Conservation (phyloP, 768 basidiomycete species). For the Kockovaella imperatae region DNA sequence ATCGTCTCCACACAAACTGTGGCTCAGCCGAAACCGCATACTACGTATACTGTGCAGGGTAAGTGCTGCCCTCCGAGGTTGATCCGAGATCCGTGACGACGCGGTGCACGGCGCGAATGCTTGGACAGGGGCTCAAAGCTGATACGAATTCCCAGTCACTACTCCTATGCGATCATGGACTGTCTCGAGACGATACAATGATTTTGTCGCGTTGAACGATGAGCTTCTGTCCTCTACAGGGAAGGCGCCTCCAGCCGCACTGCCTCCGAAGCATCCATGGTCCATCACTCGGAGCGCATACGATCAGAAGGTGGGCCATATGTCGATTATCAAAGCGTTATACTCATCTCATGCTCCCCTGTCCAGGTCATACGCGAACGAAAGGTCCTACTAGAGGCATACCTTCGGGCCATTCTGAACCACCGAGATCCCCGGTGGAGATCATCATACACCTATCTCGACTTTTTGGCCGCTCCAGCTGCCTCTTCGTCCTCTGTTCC, state of each 20-base stretch:
- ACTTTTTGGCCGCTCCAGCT: constrained; percentile 75
- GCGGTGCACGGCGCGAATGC: background rate
- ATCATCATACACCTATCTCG: constrained; percentile 65
- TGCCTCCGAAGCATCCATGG: constrained; percentile 78
- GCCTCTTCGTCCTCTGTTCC: constrained; percentile 3
- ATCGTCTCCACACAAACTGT: constrained; percentile 41
- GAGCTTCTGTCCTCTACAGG: constrained; percentile 74
- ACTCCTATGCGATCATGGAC: constrained; percentile 88
- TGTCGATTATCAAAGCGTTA: background rate
- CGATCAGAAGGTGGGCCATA: constrained; percentile 49
- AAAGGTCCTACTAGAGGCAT: constrained; percentile 65
- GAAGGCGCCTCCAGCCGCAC: constrained; percentile 64
- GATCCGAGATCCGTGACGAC: background rate
- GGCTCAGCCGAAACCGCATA: constrained; percentile 34
- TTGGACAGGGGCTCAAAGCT: too few species aligned
- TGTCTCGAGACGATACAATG: constrained; percentile 89
- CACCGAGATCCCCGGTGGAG: constrained; percentile 78
- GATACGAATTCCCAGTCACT: constrained; percentile 56
- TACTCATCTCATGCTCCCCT: too few species aligned
- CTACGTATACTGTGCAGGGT: constrained; percentile 41
- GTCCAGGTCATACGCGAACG: constrained; percentile 62
- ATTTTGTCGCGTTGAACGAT: constrained; percentile 78
- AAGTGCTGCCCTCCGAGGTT: constrained; percentile 5
- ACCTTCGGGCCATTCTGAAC: constrained; percentile 76
- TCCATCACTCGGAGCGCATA: constrained; percentile 53